Evolutionary conservation across 2,329 filamentous ascomycete species (phyloP), one percentile per base, ranked within the genome.

Genomic region (Aspergillus pseudoterreus): DNA sequence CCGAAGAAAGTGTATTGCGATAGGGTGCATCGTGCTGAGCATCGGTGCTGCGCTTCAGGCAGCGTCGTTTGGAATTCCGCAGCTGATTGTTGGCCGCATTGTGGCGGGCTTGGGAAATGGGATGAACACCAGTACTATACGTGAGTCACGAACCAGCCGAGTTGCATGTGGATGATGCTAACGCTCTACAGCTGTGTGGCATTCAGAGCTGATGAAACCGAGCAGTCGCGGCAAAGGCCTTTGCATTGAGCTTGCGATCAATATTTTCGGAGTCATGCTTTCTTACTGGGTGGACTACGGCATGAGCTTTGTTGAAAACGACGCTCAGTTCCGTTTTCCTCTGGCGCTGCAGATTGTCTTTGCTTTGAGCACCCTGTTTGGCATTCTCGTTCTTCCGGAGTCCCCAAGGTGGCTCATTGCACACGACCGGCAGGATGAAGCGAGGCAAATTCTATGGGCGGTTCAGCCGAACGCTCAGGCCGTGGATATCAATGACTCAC

Each of bases 171-270:
- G 63, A 71, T 38, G 4, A 38, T 38, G 3, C 35, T n/a, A n/a
- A n/a, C n/a, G 11, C 2, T 38, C 35, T n/a, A 6, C 2, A 38
- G 35, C 35, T 9, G 35, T 38, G 1, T 38, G 35, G 35, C 35
- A 38, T 38, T 38, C 35, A 3, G 35, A 38, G 12, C 35, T 38
- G 35, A 38, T 38, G 35, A 38, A 38, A 38, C 74, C 5, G 75
- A 79, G 75, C 52, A 82, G 81, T 62, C 75, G 80, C 45, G 81
- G 81, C 43, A 74, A 81, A 15, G 67, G 83, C 39, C 81, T 83
- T 55, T 81, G 79, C 59, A 79, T 82, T 51, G 79, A 74, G 61
- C 76, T 72, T 53, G 75, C 73, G 45, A 63, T 70, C 6, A 67
- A 70, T 6, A 69, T 67, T 4, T 65, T 71, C 54, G 71, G 66